Evolutionary conservation across 2,329 filamentous ascomycete genomes (phyloP).

Genomic region (Bisporella sp.): DNA sequence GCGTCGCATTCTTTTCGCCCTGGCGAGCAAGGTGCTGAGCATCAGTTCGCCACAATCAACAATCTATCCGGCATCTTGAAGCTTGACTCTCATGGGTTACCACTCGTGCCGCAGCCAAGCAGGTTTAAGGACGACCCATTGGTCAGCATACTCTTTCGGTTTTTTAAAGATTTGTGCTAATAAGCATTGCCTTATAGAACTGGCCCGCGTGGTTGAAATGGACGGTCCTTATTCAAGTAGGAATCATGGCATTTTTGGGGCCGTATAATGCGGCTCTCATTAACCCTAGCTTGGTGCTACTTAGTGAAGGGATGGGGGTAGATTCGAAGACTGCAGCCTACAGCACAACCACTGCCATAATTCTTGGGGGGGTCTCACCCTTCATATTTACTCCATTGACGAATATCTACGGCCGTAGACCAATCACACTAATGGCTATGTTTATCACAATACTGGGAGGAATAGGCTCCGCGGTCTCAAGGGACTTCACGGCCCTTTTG

Average conservation of each 20-base stretch:
- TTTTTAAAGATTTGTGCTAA: background rate
- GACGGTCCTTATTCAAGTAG: slow-evolving; percentile 25
- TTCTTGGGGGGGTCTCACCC: slow-evolving; percentile 23
- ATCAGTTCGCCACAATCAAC: background rate
- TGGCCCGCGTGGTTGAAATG: slow-evolving; percentile 27
- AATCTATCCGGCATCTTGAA: slow-evolving; percentile 2
- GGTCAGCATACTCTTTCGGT: slow-evolving; percentile 12
- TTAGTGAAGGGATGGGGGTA: slow-evolving; percentile 17
- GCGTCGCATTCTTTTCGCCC: too few relatives aligned
- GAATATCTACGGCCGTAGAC: slow-evolving; percentile 24
- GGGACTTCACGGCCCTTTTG: slow-evolving; percentile 16
- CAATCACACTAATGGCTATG: slow-evolving; percentile 22
- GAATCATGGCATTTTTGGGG: slow-evolving; percentile 25
- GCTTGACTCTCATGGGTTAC: slow-evolving; percentile 19
- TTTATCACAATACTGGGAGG: slow-evolving; percentile 23
- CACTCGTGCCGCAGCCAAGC: slow-evolving; percentile 25
- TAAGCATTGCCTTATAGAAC: slow-evolving; percentile 14
- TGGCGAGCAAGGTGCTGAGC: too few relatives aligned
- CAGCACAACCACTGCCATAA: slow-evolving; percentile 23
- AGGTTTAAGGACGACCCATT: slow-evolving; percentile 25
- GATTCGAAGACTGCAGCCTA: slow-evolving; percentile 20
- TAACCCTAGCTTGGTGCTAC: slow-evolving; percentile 23
- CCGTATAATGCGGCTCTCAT: slow-evolving; percentile 24
- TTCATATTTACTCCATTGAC: slow-evolving; percentile 22
- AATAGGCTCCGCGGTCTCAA: slow-evolving; percentile 17